Evolutionary conservation across 2,329 filamentous ascomycete genomes (phyloP), one percentile per base, ranked within the genome.

Genomic region (Grosmannia penicillata): DNA sequence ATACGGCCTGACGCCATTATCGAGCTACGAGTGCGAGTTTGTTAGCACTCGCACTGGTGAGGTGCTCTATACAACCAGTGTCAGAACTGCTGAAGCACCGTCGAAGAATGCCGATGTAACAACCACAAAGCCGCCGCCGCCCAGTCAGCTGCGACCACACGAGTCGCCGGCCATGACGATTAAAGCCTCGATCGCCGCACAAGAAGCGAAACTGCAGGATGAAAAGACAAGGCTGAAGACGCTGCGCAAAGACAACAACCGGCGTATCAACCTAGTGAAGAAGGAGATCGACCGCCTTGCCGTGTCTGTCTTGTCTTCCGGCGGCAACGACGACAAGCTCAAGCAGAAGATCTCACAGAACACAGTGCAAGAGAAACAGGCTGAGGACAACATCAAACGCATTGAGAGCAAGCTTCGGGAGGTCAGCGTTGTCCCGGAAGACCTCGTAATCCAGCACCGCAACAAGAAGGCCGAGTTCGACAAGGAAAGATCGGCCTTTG

Each of bases 1-100:
- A n/a, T 78, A 76, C 48, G 74, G 73, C 23, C 60, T 79, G 37
- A 71, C 81, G 15, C 78, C 82, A 8, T 65, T 78, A 48, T 82
- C 79, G 41, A 85, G 78, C 57, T 89, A 87, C 57, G 73, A 77
- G 45, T 82, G 75, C 57, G 81, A 89, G 54, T 83, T 87, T 53
- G 71, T 87, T 42, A 73, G 79, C 55, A 77, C 72, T 30, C 62
- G 62, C 21, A 79, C 77, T 42, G 68, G 75, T 44, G 61, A 72
- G 49, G 63, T 83, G 40, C 63, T 87, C 45, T 84, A 82, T 52
- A 74, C 76, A 21, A 76, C 78, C 7, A 83, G 75, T 56, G 71
- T 87, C 45, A 72, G 79, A 52, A 85, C 80, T 7, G 59, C 66
- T 7, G 63, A 66, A 44, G 69, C 70, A 38, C 62, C 62, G 42